These are phyloP conservation scores for Austroboletus niveus DNA, from an alignment of 1,284 basidiomycete species.

Conservation along the genomic window DNA sequence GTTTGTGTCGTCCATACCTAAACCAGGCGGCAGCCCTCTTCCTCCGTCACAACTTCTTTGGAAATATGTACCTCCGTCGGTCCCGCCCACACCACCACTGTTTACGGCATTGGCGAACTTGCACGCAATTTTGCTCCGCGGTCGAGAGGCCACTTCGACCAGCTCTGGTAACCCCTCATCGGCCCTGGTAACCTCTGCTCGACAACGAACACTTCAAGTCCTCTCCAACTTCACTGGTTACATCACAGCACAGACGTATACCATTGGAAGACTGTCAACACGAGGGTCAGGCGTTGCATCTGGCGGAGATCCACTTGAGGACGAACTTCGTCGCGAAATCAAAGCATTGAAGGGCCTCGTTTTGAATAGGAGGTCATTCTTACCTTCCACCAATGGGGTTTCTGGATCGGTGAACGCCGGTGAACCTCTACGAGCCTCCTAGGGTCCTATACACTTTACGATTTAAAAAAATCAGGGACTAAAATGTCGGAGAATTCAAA, in stretches of 20 bases:
- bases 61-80: constrained; percentile 48
- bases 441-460: not conserved
- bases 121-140: constrained; percentile 40
- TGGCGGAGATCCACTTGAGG: constrained; percentile 28
- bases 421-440: constrained; percentile 6
- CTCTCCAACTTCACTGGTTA: constrained; percentile 54
- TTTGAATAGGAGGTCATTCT: constrained; percentile 42
- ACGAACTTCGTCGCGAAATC: constrained; percentile 52
- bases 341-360: constrained; percentile 55
- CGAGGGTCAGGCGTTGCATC: constrained; percentile 11
- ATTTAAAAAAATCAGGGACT: too few species aligned
- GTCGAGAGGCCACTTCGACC: constrained; percentile 31
- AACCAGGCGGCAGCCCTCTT: constrained; percentile 4
- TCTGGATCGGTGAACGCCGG: constrained; percentile 1
- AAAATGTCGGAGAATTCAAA: too few species aligned
- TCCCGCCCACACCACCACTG: constrained; percentile 43
- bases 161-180: constrained; percentile 27
- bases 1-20: constrained; percentile 38
- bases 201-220: constrained; percentile 46
- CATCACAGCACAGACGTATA: constrained; percentile 49
- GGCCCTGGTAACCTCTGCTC: constrained; percentile 25
- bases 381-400: constrained; percentile 12
- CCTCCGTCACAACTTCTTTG: constrained; percentile 42
- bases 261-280: constrained; percentile 21
- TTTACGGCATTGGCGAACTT: constrained; percentile 48